Conservation (phyloP, 2,329 filamentous ascomycete genomes). For the Aotearoamyces nothofagi region DNA sequence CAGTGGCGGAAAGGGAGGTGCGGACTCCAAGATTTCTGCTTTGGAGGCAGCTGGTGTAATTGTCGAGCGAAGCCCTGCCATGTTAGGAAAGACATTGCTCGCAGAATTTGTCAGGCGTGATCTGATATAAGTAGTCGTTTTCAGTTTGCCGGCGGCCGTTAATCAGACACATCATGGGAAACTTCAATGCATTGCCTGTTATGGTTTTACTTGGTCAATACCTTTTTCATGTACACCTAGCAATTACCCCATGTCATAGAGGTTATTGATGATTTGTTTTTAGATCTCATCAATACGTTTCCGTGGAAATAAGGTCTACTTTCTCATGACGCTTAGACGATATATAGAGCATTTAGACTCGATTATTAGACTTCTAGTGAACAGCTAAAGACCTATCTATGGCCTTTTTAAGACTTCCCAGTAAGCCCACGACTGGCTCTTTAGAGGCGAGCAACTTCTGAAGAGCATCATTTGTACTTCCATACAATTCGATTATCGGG, state of each 20-base stretch:
- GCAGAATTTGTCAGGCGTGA: slow-evolving; percentile 94
- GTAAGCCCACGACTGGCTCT: no score
- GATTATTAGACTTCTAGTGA: no score
- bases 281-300: no score
- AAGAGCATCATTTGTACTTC: no score
- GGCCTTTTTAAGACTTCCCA: no score
- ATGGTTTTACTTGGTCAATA: slow-evolving; percentile 15
- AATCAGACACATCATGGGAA: slow-evolving; percentile 10
- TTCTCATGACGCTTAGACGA: no score
- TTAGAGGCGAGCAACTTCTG: no score
- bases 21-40: slow-evolving; percentile 94
- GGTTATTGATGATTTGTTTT: no score
- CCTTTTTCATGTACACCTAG: slow-evolving; percentile 20
- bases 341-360: no score
- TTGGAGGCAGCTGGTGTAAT: slow-evolving; percentile 88
- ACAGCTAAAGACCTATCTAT: no score
- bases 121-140: slow-evolving; percentile 50
- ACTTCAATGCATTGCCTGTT: slow-evolving; percentile 16
- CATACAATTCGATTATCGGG: no score
- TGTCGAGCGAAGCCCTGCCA: slow-evolving; percentile 87
- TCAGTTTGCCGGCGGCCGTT: slow-evolving; percentile 15
- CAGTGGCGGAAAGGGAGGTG: slow-evolving; percentile 91
- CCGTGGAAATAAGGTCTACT: no score
- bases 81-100: slow-evolving; percentile 84
- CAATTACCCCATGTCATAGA: slow-evolving; percentile 11